Base-by-base conservation (phyloP, 331 rosid species). In the Acacia pycnantha region DNA sequence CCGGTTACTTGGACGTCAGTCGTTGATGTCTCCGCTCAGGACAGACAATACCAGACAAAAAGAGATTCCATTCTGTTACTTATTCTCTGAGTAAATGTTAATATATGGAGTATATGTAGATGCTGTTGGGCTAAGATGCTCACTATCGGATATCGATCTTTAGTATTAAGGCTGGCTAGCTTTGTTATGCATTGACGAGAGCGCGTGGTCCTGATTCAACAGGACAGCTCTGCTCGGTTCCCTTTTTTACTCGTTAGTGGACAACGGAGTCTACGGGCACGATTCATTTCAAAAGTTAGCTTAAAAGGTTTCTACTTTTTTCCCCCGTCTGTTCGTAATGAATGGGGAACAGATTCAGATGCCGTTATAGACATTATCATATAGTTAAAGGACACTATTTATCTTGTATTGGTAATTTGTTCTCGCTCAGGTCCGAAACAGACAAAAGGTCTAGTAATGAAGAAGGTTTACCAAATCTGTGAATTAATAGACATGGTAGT, bases 201-300 rank as follows among this genome's bases (percentile, higher is more conserved):
- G 58, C 82, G 70, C 78, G 74, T 70, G 80, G 26, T 68, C 56
- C 12, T 77, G 76, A 35, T 68, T 68, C 12, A 24, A 37, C 74
- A 37, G 50, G 58, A 9, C 35, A 8, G 37, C 41, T 21, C 62
- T 59, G 18, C 24, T 54, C 8, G 13, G 29, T 11, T 7, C 9
- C 35, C 78, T 76, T n/a, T 29, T 40, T 15, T 51, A 22, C 29
- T 76, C 66, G 27, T 10, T 29, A 37, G 11, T 27, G 33, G 65
- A 31, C 31, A 43, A 68, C 24, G 73, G 27, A 66, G 62, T 73
- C 41, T 53, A 0, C 0, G 24, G 44, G 35, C 19, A 16, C 58
- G 61, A 21, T n/a, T 68, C 73, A 26, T 56, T 9, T 82, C 11
- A 43, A 67, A 70, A 13, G 14, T 27, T 26, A 24, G 27, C 24